phyloP scores from a whole-genome alignment of 2,329 filamentous ascomycete species.

The Ceratocystis cubensis region DNA sequence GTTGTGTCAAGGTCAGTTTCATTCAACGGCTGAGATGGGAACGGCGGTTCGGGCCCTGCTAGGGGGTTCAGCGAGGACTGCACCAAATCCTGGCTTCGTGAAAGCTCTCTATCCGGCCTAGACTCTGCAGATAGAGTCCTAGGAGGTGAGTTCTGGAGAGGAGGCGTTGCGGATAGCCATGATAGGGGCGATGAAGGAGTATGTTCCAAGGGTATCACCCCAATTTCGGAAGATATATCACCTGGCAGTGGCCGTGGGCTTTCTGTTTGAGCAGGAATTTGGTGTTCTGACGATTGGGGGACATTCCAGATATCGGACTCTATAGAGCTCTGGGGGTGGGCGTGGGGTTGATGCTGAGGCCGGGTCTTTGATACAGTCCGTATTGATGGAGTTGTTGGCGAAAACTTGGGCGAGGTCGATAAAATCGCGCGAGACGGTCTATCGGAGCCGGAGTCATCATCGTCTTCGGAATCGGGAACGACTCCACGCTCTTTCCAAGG shows the following conservation, averaged over 20 bases:
- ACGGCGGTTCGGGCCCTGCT: background rate
- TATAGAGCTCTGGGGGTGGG: constrained; percentile 1
- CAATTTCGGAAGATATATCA: constrained; percentile 5
- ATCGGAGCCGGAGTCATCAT: constrained; percentile 36
- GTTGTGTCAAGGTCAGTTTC: background rate
- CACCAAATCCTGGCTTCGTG: background rate
- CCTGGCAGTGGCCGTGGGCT: background rate
- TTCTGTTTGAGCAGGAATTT: background rate
- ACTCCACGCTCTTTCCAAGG: constrained; percentile 40
- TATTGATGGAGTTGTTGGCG: background rate
- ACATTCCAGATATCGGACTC: constrained; percentile 18
- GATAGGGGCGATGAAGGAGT: constrained; percentile 16
- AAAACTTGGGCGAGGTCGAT: constrained; percentile 6
- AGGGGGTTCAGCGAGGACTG: background rate
- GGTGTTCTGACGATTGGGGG: constrained; percentile 12
- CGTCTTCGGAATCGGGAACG: constrained; percentile 41
- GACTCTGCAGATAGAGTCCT: background rate
- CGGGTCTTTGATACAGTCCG: background rate
- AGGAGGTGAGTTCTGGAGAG: constrained; percentile 9
- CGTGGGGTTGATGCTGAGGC: background rate
- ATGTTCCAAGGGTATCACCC: background rate
- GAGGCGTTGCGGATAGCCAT: constrained; percentile 8
- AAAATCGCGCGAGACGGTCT: constrained; percentile 25
- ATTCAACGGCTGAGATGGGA: background rate
- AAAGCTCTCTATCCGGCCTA: background rate